Evolutionary conservation across 106 monocot species (phyloP), one percentile per base, ranked within the genome.

Genomic region (Alisma plantagoaquatica): DNA sequence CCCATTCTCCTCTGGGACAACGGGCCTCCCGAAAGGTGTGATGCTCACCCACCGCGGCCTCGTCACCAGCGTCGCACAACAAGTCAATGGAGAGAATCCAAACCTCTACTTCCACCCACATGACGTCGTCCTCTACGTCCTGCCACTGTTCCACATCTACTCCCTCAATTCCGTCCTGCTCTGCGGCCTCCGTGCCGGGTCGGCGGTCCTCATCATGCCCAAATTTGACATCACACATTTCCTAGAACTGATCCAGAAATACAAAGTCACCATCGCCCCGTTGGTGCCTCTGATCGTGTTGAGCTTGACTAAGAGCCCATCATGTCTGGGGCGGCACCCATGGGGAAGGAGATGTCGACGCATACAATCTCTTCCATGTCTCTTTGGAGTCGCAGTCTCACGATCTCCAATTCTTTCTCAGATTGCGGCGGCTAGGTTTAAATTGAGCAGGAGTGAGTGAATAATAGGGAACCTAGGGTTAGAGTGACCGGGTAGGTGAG

Each of bases 1-100:
- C 31, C 92, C 92, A 1, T 92, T 65, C 79, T 82, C 82, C 4
- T 92, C 92, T 10, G 92, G 92, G 11, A 92, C 92, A 7, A 92
- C 92, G 15, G 92, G 92, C 24, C 62, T 92, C 2, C 92, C 92
- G 10, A 92, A 92, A 52, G 92, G 92, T 8, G 92, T 86, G 30
- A 86, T 92, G 82, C 76, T 92, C 23, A 92, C 83, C 6, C 91
- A 91, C 69, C 18, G 66, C 31, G 70, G 77, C 10, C 56, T 84
- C 31, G 66, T 78, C 15, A 91, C 91, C 1, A 84, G 81, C 62
- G 77, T 81, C 2, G 84, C 81, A 1, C 80, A 81, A 56, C 77
- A 77, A 33, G 84, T 84, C 10, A 84, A 84, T 44, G 84, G 91
- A 4, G 77, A 75, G 10, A 91, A 84, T 63, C 91, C 91, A 3